Base-by-base conservation (phyloP, 805 yeast genomes). In the Hanseniaspora hatyaiensis region DNA sequence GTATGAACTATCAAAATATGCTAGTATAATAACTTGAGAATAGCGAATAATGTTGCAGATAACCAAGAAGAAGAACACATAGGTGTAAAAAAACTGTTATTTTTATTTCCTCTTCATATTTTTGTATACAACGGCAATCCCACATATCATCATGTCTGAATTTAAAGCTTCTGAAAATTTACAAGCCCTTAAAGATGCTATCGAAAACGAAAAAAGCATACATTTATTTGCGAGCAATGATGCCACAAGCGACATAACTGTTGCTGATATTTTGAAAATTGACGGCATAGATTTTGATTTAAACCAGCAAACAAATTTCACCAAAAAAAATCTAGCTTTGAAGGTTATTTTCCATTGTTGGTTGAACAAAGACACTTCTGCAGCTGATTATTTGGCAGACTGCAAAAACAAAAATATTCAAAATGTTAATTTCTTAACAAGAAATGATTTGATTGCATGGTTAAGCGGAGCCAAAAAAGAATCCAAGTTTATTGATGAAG, bases 401-500 rank as follows among this genome's bases (percentile, higher is more conserved):
- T 84, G 95, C 53, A 80, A 77, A 56, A 72, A 71, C 42, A 66
- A 72, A 33, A 71, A 74, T 2, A 71, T 89, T 29, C 70, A 77
- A 2, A 84, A 84, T 52, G 74, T 89, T 59, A 78, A 84, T 50
- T 88, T 89, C 59, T 64, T 84, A 59, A 94, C 86, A 56, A 78
- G 94, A 64, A 79, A 86, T 8, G 95, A 89, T 59, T 71, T 89
- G 52, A 71, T 81, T 47, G 74, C 84, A 26, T 88, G 92, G 87
- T 70, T 89, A 44, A 73, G 72, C 51, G 95, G 95, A 3, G 70
- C 75, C 18, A 68, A 78, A 3, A 76, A 71, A 32, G 68, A 72
- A 20, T 77, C 84, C 52, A 73, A 76, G 47, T 79, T 72, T 58
- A 64, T 80, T 29, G 42, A 19, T 16, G 37, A 44, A 63, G 61